These are phyloP conservation scores for Tetraselmis chui DNA, from an alignment of 139 green algal genomes.

Conservation along the genomic window DNA sequence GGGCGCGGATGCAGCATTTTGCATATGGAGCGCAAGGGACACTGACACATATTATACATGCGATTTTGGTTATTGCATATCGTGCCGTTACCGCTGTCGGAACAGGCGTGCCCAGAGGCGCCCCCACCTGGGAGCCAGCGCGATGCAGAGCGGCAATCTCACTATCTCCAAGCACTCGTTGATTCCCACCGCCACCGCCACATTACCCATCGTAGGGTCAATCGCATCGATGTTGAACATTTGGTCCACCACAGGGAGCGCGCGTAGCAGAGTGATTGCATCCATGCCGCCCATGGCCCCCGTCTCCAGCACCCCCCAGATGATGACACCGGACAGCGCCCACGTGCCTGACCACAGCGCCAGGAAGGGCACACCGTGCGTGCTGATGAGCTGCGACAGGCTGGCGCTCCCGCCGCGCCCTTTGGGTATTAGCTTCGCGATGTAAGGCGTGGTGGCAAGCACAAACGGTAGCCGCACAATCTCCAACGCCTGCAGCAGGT, in stretches of 20 bases:
- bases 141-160: neutral
- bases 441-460: neutral
- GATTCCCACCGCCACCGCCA: neutral
- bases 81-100: neutral
- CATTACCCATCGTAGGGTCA: neutral
- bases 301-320: neutral
- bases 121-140: neutral
- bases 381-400: neutral
- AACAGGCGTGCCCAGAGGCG: neutral
- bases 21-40: conserved; percentile 1
- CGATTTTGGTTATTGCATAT: no score
- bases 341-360: neutral
- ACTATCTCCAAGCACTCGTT: neutral
- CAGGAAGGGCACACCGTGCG: neutral
- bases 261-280: neutral
- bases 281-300: neutral
- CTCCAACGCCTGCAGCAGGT: neutral
- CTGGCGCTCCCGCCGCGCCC: no score
- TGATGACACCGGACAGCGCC: neutral
- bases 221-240: neutral
- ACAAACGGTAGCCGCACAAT: neutral
- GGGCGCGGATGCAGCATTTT: no score
- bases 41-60: conserved; percentile 19
- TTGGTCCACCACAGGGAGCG: neutral
- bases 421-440: neutral